phyloP scores from a whole-genome alignment of 768 basidiomycete genomes.

The Amanita jacksonii region DNA sequence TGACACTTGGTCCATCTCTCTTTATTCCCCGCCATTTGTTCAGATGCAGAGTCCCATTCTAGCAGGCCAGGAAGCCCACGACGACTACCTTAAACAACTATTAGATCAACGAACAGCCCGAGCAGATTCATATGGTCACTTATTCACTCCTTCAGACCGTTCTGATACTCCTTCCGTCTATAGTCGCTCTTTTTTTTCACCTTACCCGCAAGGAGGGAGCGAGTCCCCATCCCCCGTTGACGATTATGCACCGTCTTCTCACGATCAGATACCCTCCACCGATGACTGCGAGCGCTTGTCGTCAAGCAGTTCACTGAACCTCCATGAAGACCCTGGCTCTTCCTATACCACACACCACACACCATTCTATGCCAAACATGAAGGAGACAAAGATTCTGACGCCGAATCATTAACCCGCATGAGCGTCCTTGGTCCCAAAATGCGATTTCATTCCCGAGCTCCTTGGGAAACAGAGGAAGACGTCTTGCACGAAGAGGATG shows the following conservation, averaged over 20 bases:
- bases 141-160: conserved; percentile 47
- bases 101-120: conserved; percentile 46
- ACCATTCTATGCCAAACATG: conserved; percentile 20
- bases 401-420: conserved; percentile 42
- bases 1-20: conserved; percentile 6
- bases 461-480: conserved; percentile 70
- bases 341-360: conserved; percentile 22
- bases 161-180: conserved; percentile 67
- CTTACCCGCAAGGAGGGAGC: conserved; percentile 27
- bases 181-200: conserved; percentile 50
- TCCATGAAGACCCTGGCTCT: conserved; percentile 42
- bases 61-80: conserved; percentile 28
- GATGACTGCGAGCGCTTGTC: conserved; percentile 30
- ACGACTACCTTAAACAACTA: conserved; percentile 39
- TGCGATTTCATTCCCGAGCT: conserved; percentile 72
- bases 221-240: conserved; percentile 21
- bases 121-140: conserved; percentile 37
- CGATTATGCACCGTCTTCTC: conserved; percentile 17
- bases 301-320: conserved; percentile 43
- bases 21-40: conserved; percentile 11
- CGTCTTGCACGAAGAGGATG: conserved; percentile 34
- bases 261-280: conserved; percentile 7
- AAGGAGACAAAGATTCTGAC: conserved; percentile 29
- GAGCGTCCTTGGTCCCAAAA: conserved; percentile 74
- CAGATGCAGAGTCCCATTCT: conserved; percentile 36